Evolutionary conservation across 129 eudicot genomes (phyloP).

Genomic region (Helichrysum umbraculigerum): DNA sequence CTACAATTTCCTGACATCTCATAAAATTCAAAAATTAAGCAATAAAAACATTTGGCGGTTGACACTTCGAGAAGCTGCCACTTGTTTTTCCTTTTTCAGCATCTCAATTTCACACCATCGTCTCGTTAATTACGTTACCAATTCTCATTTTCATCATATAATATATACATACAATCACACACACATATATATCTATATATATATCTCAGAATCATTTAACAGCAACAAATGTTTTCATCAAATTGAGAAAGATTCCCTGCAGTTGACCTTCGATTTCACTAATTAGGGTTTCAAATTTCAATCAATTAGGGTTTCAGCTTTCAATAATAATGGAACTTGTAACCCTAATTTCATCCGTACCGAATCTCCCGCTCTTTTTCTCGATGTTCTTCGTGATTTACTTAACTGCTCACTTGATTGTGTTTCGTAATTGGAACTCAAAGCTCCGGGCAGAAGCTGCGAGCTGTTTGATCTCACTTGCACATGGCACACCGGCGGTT

Average conservation of each 20-base stretch:
- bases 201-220: not conserved
- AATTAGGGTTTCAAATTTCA: slow-evolving; percentile 20
- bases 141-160: not conserved
- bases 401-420: slow-evolving; percentile 46
- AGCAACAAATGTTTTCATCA: slow-evolving; percentile 17
- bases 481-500: slow-evolving; percentile 90
- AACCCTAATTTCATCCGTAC: slow-evolving; percentile 32
- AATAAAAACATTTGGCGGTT: slow-evolving; percentile 17
- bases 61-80: slow-evolving; percentile 27
- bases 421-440: slow-evolving; percentile 63
- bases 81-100: slow-evolving; percentile 24
- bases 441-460: slow-evolving; percentile 87
- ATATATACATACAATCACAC: not conserved
- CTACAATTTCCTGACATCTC: too few species aligned
- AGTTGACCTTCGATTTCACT: not conserved
- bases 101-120: slow-evolving; percentile 1
- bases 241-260: slow-evolving; percentile 20
- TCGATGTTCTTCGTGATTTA: slow-evolving; percentile 47
- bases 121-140: slow-evolving; percentile 29
- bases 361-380: slow-evolving; percentile 58
- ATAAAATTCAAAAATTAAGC: not conserved
- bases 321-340: slow-evolving; percentile 39
- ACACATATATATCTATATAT: not conserved
- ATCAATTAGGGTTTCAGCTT: slow-evolving; percentile 15
- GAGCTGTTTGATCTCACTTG: slow-evolving; percentile 71